These are phyloP conservation scores for Flaveria linearis DNA, from an alignment of 129 eudicot genomes.

Conservation along the genomic window DNA sequence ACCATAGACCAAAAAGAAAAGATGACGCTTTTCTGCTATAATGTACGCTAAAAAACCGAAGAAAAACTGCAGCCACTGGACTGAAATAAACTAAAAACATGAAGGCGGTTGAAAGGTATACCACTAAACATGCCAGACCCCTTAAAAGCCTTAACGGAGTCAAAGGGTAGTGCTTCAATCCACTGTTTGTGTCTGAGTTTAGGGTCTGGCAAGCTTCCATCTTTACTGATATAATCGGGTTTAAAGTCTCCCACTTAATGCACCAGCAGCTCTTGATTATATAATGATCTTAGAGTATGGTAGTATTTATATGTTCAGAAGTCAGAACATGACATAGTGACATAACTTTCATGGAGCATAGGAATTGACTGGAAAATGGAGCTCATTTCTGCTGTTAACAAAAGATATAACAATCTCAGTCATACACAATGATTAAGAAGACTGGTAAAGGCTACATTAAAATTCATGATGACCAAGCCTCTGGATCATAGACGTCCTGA, in stretches of 20 bases:
- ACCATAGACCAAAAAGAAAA: conserved; percentile 67
- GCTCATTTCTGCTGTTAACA: conserved; percentile 29
- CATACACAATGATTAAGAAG: conserved; percentile 2
- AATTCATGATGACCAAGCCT: not conserved
- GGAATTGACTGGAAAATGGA: conserved; percentile 13
- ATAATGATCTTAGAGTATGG: conserved; percentile 19
- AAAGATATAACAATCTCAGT: conserved; percentile 34
- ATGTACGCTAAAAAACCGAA: conserved; percentile 65
- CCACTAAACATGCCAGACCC: conserved; percentile 65
- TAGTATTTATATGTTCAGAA: conserved; percentile 22
- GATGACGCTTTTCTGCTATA: conserved; percentile 60
- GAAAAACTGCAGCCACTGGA: conserved; percentile 42
- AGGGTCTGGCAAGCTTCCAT: conserved; percentile 59
- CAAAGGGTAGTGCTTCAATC: conserved; percentile 51
- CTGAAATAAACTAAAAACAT: conserved; percentile 68
- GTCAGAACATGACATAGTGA: conserved; percentile 20
- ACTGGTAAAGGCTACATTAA: not conserved
- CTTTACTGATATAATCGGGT: conserved; percentile 20
- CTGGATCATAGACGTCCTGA: conserved; percentile 18
- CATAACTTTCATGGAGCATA: conserved; percentile 16
- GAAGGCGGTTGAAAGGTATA: conserved; percentile 73
- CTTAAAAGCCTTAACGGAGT: conserved; percentile 68
- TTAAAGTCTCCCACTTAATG: conserved; percentile 27
- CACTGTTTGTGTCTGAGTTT: conserved; percentile 33
- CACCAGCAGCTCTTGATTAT: conserved; percentile 31